Evolutionary conservation across 2,329 filamentous ascomycete species (phyloP).

Genomic region (Grosmannia penicillata): DNA sequence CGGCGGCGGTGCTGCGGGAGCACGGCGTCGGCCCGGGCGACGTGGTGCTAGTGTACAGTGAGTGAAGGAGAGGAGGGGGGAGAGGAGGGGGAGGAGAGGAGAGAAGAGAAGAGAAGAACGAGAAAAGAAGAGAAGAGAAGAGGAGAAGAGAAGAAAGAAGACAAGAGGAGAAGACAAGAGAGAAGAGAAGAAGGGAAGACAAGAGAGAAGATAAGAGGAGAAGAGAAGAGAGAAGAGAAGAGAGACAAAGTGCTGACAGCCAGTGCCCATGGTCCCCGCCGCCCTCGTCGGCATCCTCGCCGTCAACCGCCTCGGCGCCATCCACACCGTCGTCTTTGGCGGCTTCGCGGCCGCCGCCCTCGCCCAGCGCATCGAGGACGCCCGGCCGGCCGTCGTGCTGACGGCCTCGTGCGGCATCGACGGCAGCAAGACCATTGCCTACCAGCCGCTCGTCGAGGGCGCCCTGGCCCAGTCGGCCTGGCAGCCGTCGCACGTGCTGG

Average conservation of each 20-base stretch:
- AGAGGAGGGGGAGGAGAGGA: no score
- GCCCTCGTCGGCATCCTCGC: conserved; percentile 79
- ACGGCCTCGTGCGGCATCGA: conserved; percentile 91
- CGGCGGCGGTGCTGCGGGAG: conserved; percentile 69
- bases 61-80: no score
- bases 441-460: conserved; percentile 61
- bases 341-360: conserved; percentile 73
- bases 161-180: no score
- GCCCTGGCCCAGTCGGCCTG: conserved; percentile 52
- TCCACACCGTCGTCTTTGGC: conserved; percentile 87
- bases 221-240: no score
- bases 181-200: no score
- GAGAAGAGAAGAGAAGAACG: no score
- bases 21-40: conserved; percentile 73
- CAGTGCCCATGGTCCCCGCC: conserved; percentile 91
- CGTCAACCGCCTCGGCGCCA: conserved; percentile 64
- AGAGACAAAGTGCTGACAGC: no score
- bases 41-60: conserved; percentile 81
- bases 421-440: conserved; percentile 65
- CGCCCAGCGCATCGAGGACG: conserved; percentile 78
- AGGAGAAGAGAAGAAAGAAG: no score
- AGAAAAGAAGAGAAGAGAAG: no score
- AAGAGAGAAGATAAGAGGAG: no score
- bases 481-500: conserved; percentile 58
- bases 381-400: conserved; percentile 59